phyloP scores from a whole-genome alignment of 176 grass and related monocot genomes.

The Avena sativa region DNA sequence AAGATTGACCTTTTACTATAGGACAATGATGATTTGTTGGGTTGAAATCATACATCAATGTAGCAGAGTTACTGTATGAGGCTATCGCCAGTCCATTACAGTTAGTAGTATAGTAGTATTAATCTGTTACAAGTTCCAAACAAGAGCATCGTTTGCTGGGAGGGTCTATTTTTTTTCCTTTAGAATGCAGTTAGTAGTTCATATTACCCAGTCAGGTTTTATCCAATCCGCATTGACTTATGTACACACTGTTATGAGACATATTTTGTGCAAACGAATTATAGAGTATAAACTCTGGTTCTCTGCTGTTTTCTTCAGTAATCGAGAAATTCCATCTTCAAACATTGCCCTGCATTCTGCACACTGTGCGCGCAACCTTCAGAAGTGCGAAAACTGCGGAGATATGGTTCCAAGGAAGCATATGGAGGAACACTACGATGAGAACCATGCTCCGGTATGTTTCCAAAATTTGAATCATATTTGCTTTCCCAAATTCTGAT shows the following conservation, averaged over 20 bases:
- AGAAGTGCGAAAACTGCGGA: conserved; percentile 66
- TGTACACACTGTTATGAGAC: background rate
- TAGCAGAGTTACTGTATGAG: background rate
- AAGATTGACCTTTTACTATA: too few species aligned
- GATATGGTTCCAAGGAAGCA: conserved; percentile 69
- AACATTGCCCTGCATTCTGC: conserved; percentile 67
- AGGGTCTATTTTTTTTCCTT: too few species aligned
- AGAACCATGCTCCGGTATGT: conserved; percentile 67
- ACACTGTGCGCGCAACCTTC: conserved; percentile 74
- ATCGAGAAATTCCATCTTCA: conserved; percentile 55
- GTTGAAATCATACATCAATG: too few species aligned
- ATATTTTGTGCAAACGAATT: background rate
- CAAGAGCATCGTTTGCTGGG: conserved; percentile 8
- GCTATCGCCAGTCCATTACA: background rate
- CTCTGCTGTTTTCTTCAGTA: conserved; percentile 42
- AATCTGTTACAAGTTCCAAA: background rate
- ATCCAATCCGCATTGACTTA: background rate
- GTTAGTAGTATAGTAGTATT: background rate
- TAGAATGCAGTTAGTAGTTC: background rate
- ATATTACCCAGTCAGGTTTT: background rate
- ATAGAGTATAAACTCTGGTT: background rate
- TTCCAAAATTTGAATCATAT: conserved; percentile 7
- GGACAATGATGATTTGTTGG: too few species aligned
- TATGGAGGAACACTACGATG: conserved; percentile 68
- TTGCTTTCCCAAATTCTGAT: background rate